Conservation (phyloP, 1,284 basidiomycete species). For the Rhizoctonia solani region DNA sequence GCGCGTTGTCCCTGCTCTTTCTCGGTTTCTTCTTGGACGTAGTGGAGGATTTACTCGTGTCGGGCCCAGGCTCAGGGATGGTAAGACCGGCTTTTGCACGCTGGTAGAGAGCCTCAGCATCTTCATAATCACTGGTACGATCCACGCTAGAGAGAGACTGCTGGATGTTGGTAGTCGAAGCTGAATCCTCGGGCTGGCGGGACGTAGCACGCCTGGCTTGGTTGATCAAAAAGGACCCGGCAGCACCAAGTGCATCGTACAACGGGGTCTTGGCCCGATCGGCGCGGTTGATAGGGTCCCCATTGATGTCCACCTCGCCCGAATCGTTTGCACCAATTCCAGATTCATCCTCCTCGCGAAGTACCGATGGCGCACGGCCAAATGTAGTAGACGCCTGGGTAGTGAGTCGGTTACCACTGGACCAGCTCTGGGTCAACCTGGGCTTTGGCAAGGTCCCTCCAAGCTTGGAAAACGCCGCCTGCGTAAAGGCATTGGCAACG, state of each 20-base stretch:
- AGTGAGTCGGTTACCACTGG: constrained; percentile 33
- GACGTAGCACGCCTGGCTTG: constrained; percentile 21
- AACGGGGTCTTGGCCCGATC: constrained; percentile 37
- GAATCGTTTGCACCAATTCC: constrained; percentile 27
- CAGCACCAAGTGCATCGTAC: constrained; percentile 34
- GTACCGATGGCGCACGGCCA: neutral
- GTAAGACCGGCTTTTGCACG: constrained; percentile 23
- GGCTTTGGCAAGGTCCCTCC: constrained; percentile 27
- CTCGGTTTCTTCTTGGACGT: constrained; percentile 29
- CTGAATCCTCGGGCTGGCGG: constrained; percentile 25
- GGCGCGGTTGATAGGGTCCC: constrained; percentile 15
- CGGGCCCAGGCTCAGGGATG: neutral
- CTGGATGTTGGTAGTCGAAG: constrained; percentile 13
- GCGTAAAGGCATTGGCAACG: constrained; percentile 76
- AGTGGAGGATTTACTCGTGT: constrained; percentile 11
- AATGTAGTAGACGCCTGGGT: constrained; percentile 35
- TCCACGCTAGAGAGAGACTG: constrained; percentile 25
- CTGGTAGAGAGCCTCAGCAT: constrained; percentile 18
- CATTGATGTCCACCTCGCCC: constrained; percentile 31
- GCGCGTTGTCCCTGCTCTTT: constrained; percentile 63
- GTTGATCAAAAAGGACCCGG: constrained; percentile 10
- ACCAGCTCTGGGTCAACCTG: constrained; percentile 17
- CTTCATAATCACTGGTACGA: constrained; percentile 28
- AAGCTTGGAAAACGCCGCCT: constrained; percentile 56
- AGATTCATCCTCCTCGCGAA: constrained; percentile 1